Base-by-base conservation (phyloP, 225 moss, liverwort and hornwort species). In the Asterella californica region DNA sequence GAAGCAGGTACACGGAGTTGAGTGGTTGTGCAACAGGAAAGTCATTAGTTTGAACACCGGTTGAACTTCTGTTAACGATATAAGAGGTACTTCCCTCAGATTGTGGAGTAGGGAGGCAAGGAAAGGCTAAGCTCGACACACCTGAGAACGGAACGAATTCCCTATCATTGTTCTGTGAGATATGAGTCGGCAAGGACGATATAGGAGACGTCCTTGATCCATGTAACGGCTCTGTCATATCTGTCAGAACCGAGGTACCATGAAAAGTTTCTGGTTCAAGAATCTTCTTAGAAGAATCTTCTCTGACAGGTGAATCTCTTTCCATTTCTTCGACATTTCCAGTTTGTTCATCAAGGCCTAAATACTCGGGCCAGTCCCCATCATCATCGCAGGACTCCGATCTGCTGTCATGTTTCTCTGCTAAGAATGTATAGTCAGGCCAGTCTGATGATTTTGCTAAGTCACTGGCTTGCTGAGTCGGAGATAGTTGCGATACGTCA, bases 81-180 rank as follows among this genome's bases (percentile, higher is more conserved):
- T 45, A 50, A 37, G 76, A 70, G 42, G 47, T 72, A 60, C 22
- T 2, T 79, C 57, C 74, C 45, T 78, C 76, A 9, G 29, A 36
- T 10, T 17, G 76, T 33, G 79, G 80, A 22, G 61, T 72, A 21
- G 78, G 78, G 55, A 75, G 72, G 36, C 81, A 81, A 65, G 80
- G 81, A 78, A 86, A 83, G n/a, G 83, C 86, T 86, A 86, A 74
- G 83, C 83, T 83, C 47, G 86, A 69, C 67, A 86, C 78, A 37
- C 81, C 83, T 17, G 83, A 83, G 72, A 86, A 86, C 75, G 83
- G 80, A 79, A 79, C 65, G 63, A 61, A 29, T 54, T 83, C 78
- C 55, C 78, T 83, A 49, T 83, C 83, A 3, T 78, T 80, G 75
- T 62, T 79, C 55, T 81, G 61, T 52, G 74, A 75, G 70, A 62